phyloP scores from a whole-genome alignment of 208 protist genomes.

The Wallacemonas rigidus region DNA sequence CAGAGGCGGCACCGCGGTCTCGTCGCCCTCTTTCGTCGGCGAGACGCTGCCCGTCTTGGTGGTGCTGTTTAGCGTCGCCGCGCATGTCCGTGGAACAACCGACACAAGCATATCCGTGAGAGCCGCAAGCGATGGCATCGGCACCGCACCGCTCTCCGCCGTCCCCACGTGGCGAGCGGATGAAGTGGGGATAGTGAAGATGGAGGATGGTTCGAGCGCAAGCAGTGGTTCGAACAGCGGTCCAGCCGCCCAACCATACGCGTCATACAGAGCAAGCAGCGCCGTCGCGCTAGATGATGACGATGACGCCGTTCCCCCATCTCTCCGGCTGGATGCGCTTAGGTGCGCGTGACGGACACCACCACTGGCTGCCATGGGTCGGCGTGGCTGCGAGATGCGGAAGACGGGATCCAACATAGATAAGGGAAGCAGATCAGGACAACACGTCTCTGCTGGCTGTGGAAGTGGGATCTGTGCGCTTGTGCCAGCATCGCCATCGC shows the following conservation, averaged over 20 bases:
- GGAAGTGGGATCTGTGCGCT: no score
- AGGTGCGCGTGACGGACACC: not conserved
- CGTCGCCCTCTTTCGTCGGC: not conserved
- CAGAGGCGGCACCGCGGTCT: not conserved
- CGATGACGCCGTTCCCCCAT: not conserved
- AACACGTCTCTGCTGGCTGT: not conserved
- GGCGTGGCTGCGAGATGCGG: not conserved
- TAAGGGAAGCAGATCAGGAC: conserved; percentile 12
- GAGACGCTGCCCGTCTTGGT: no score
- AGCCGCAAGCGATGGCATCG: not conserved
- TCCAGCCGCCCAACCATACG: conserved; percentile 11
- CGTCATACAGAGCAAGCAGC: conserved; percentile 8
- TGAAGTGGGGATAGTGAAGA: no score
- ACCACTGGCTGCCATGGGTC: not conserved
- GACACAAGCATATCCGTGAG: conserved; percentile 2
- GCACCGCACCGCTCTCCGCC: not conserved
- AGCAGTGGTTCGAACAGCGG: conserved; percentile 1
- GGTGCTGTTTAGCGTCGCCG: no score
- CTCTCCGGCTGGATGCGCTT: not conserved
- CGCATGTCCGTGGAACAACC: not conserved
- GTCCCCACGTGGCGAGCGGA: no score
- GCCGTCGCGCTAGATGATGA: not conserved
- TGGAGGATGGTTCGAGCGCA: not conserved
- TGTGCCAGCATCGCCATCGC: not conserved
- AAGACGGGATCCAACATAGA: not conserved